phyloP scores from a whole-genome alignment of 768 basidiomycete species.

The Phanerochaete sordida region DNA sequence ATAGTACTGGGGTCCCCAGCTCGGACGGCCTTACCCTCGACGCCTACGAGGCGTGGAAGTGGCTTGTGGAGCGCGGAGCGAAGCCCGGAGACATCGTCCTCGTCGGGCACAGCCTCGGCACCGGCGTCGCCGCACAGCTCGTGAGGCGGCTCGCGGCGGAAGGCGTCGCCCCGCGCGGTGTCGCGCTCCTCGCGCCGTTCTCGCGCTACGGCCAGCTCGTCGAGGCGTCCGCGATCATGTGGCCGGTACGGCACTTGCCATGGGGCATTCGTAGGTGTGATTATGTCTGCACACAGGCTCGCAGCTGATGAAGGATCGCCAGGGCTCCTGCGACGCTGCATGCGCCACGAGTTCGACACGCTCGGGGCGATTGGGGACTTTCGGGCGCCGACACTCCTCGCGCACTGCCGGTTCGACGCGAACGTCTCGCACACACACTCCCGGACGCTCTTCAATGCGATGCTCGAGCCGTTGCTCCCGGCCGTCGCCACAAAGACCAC shows the following conservation, averaged over 20 bases:
- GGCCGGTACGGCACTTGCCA: conserved; percentile 65
- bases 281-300: not conserved
- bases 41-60: conserved; percentile 78
- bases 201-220: conserved; percentile 41
- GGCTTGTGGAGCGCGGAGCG: conserved; percentile 60
- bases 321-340: conserved; percentile 54
- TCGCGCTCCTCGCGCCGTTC: conserved; percentile 41
- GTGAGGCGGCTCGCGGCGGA: conserved; percentile 37
- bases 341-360: conserved; percentile 61
- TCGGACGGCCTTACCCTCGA: conserved; percentile 68
- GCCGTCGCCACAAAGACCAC: too few species aligned
- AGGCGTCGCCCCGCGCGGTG: conserved; percentile 35
- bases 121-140: conserved; percentile 59
- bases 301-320: not conserved
- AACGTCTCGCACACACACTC: conserved; percentile 75
- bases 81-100: conserved; percentile 59
- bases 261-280: conserved; percentile 18
- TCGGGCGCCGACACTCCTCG: conserved; percentile 64
- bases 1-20: conserved; percentile 79
- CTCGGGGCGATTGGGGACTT: conserved; percentile 56
- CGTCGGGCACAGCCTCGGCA: conserved; percentile 87
- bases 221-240: conserved; percentile 65
- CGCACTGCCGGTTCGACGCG: conserved; percentile 70
- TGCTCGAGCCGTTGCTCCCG: conserved; percentile 64
- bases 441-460: conserved; percentile 58